Conservation (phyloP, 805 yeast species). For the Torulaspora franciscae region DNA sequence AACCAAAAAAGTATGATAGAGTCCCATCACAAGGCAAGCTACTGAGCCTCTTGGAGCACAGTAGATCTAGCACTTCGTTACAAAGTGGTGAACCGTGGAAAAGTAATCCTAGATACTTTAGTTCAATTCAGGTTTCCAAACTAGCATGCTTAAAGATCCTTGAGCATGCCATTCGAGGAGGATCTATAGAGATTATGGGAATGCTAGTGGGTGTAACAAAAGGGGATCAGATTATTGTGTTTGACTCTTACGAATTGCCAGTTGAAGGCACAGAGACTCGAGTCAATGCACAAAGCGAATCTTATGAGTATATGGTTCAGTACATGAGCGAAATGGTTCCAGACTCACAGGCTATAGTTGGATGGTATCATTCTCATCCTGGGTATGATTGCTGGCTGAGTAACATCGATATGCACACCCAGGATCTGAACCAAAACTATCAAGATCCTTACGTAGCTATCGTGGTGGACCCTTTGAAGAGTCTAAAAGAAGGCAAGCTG, state of each 20-base stretch:
- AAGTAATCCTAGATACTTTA: constrained; percentile 15
- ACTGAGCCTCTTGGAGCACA: background rate
- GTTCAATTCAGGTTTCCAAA: constrained; percentile 47
- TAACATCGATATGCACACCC: constrained; percentile 90
- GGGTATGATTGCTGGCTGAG: constrained; percentile 96
- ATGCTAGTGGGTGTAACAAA: constrained; percentile 78
- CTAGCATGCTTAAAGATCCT: constrained; percentile 72
- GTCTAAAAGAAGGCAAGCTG: constrained; percentile 55
- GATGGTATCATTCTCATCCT: constrained; percentile 99
- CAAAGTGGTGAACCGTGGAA: constrained; percentile 9
- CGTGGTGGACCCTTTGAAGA: constrained; percentile 78
- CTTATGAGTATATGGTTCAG: constrained; percentile 90
- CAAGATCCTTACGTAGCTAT: constrained; percentile 91
- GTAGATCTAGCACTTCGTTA: background rate
- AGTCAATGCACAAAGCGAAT: constrained; percentile 91
- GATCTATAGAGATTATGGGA: constrained; percentile 91
- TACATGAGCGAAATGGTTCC: constrained; percentile 52
- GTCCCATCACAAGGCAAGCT: constrained; percentile 4
- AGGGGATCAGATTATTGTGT: constrained; percentile 53
- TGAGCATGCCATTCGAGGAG: constrained; percentile 77
- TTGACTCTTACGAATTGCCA: constrained; percentile 82
- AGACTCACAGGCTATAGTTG: constrained; percentile 67
- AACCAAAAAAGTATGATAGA: constrained; percentile 1
- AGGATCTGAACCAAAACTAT: constrained; percentile 72
- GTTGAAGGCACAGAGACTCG: constrained; percentile 95